These are phyloP conservation scores for Solanum neorickii DNA, from an alignment of 257 asterid species.

Conservation along the genomic window DNA sequence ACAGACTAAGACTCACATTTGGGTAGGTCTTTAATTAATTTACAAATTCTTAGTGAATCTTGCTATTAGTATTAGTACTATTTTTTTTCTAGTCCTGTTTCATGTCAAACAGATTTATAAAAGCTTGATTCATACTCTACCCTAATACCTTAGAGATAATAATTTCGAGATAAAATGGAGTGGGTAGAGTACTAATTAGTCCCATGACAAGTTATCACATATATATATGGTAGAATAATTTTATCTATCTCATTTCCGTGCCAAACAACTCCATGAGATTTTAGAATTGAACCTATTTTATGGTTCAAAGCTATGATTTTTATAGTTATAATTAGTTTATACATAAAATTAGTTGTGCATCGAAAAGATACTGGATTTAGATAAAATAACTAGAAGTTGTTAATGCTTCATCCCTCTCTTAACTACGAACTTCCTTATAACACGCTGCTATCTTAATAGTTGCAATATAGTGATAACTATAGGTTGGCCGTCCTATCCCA, in stretches of 20 bases:
- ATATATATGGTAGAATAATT: neutral
- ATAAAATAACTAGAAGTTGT: neutral
- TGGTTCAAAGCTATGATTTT: neutral
- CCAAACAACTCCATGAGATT: neutral
- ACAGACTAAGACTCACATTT: constrained; percentile 37
- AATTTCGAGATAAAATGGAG: no score
- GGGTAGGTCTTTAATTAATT: constrained; percentile 34
- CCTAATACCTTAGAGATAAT: neutral
- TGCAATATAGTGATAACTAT: neutral
- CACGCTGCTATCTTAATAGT: neutral
- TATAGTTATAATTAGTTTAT: neutral
- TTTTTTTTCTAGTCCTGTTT: neutral
- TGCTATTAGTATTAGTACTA: neutral
- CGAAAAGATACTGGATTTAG: neutral
- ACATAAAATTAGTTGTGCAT: neutral
- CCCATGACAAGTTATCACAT: neutral
- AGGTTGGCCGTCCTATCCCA: neutral
- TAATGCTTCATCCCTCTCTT: neutral
- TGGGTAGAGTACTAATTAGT: neutral
- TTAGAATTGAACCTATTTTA: neutral
- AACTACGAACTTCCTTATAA: neutral
- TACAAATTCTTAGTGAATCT: neutral
- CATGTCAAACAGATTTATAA: neutral
- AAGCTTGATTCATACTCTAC: neutral
- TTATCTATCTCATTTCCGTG: neutral